phyloP scores from a whole-genome alignment of 108 stramenopile species.

The Mayamaea pseudoterrestris region DNA sequence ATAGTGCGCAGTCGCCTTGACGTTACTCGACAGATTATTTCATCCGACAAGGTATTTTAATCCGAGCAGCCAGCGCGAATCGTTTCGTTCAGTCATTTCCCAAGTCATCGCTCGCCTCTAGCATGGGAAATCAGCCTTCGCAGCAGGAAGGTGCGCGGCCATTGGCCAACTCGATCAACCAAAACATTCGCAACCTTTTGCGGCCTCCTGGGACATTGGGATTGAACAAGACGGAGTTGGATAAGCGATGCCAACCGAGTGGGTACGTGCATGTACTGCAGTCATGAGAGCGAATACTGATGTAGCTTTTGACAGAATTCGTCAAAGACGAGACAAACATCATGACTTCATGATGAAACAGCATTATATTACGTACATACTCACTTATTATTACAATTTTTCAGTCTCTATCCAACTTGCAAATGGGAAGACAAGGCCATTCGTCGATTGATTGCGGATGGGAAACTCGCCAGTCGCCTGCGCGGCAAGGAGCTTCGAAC shows the following conservation, averaged over 20 bases:
- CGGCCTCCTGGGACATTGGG: constrained; percentile 23
- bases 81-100: too few relatives aligned
- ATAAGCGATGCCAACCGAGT: constrained; percentile 49
- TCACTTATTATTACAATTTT: constrained; percentile 10
- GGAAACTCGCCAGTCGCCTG: constrained; percentile 51
- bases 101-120: too few relatives aligned
- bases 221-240: constrained; percentile 45
- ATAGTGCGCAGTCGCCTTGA: too few relatives aligned
- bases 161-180: too few relatives aligned
- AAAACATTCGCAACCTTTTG: constrained; percentile 2
- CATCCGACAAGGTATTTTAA: too few relatives aligned
- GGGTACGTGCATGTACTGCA: constrained; percentile 37
- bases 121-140: constrained; percentile 1
- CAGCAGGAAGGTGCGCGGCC: constrained; percentile 1
- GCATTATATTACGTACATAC: too few relatives aligned
- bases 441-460: constrained; percentile 58
- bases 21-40: too few relatives aligned
- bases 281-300: too few relatives aligned
- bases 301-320: too few relatives aligned
- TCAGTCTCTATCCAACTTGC: constrained; percentile 47
- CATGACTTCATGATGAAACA: too few relatives aligned
- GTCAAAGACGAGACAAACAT: too few relatives aligned
- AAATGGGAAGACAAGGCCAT: constrained; percentile 68
- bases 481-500: constrained; percentile 31
- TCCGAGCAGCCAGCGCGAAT: too few relatives aligned